Evolutionary conservation across 179 eudicot genomes (phyloP).

Genomic region (Sideroxylon spinosum): DNA sequence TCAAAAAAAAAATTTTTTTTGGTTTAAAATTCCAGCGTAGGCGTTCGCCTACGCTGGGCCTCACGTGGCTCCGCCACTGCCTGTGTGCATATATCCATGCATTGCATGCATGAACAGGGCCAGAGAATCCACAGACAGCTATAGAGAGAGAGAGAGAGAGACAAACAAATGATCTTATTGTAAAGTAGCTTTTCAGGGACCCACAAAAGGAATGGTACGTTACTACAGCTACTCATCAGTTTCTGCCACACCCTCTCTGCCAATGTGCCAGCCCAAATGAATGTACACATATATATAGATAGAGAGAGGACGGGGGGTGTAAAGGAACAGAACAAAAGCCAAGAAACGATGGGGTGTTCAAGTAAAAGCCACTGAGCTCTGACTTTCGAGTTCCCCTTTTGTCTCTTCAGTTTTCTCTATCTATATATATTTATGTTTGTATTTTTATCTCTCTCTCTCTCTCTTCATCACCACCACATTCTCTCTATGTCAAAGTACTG

Average conservation of each 20-base stretch:
- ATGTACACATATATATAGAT: not conserved
- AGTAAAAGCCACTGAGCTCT: slow-evolving; percentile 15
- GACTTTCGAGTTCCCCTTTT: slow-evolving; percentile 25
- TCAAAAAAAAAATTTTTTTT: too few species aligned
- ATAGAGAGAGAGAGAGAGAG: not conserved
- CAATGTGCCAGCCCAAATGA: slow-evolving; percentile 1
- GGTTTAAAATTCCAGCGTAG: too few species aligned
- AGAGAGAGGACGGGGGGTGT: not conserved
- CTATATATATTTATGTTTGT: not conserved
- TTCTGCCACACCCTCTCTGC: not conserved
- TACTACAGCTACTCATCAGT: not conserved
- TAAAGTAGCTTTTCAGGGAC: not conserved
- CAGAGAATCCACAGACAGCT: not conserved
- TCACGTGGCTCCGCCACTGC: too few species aligned
- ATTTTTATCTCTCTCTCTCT: not conserved
- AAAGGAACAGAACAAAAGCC: slow-evolving; percentile 4
- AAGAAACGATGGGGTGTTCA: slow-evolving; percentile 12
- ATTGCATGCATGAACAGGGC: slow-evolving; percentile 8
- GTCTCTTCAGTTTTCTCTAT: slow-evolving; percentile 23
- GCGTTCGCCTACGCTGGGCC: too few species aligned
- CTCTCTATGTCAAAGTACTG: not conserved
- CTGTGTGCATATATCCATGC: not conserved
- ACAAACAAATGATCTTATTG: not conserved
- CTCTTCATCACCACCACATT: not conserved
- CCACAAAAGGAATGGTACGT: slow-evolving; percentile 2